Base-by-base conservation (phyloP, 345 rosid species). In the Hirschfeldia incana region DNA sequence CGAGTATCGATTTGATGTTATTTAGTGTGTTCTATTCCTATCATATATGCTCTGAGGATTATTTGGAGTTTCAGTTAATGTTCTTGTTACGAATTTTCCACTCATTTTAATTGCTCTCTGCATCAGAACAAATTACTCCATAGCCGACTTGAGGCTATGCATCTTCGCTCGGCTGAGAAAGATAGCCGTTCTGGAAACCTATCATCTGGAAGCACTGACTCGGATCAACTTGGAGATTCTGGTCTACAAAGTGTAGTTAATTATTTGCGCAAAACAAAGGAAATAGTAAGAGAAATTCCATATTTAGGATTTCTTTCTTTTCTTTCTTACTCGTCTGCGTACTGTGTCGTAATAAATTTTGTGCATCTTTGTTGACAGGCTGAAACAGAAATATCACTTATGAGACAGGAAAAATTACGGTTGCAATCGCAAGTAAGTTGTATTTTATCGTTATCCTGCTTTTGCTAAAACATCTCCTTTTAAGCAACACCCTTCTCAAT, bases 381-480 rank as follows among this genome's bases (percentile, higher is more conserved):
- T 26, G 97, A 95, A 83, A 95, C 96, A 26, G 98, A 95, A 85
- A 90, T 89, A 76, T 90, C 97, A 42, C 85, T 95, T 86, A 68
- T 95, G 80, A 95, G 86, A 76, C 98, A 93, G 80, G 99, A 95
- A 83, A 95, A 90, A 80, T 80, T 87, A 77, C 91, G 98, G 28
- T 72, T 95, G 86, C 96, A 93, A 78, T 87, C 94, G 34, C 97
- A 93, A 79, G 99, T 93, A 84, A 46, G 89, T 85, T 65, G 12
- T 12, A 9, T 73, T 33, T 13, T 44, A 29, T 70, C 30, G 15
- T 81, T 36, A 63, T 12, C 39, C 62, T 13, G 13, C 21, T 72
- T 28, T 64, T 17, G 59, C 66, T 34, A 37, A n/a, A 27, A 51
- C 37, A 13, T 68, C 32, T 42, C 8, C 61, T 16, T 68, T 5